These are phyloP conservation scores for Geotrichum klebahnii DNA, from an alignment of 1,139 yeast genomes.

Conservation along the genomic window DNA sequence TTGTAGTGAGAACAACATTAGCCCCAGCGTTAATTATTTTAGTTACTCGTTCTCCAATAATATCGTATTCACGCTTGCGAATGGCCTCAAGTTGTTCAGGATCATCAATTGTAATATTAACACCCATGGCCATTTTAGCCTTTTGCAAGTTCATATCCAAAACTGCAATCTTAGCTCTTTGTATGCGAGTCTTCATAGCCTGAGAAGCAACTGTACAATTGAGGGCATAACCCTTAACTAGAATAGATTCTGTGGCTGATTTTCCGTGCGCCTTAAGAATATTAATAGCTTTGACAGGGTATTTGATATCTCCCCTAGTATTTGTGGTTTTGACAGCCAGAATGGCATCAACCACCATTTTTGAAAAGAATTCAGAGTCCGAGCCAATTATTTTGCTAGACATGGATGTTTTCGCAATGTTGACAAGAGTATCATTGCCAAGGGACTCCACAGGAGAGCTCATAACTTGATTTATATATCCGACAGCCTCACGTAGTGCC, in stretches of 20 bases:
- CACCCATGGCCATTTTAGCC: slow-evolving; percentile 98
- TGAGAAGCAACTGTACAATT: slow-evolving; percentile 97
- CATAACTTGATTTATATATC: slow-evolving; percentile 80
- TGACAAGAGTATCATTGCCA: slow-evolving; percentile 71
- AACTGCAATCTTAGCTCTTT: slow-evolving; percentile 82
- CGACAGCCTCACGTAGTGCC: slow-evolving; percentile 86
- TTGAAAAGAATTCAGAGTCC: slow-evolving; percentile 84
- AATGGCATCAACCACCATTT: slow-evolving; percentile 93
- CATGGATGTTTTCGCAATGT: slow-evolving; percentile 96
- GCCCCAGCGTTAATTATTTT: slow-evolving; percentile 93
- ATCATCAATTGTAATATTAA: slow-evolving; percentile 92
- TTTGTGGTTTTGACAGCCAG: slow-evolving; percentile 90
- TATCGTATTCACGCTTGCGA: slow-evolving; percentile 89
- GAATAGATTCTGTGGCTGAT: slow-evolving; percentile 76
- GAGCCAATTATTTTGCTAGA: slow-evolving; percentile 95
- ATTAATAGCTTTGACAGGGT: slow-evolving; percentile 97
- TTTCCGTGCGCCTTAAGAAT: slow-evolving; percentile 95
- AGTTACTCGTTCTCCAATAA: slow-evolving; percentile 79
- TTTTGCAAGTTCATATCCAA: slow-evolving; percentile 92
- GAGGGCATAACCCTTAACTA: slow-evolving; percentile 91
- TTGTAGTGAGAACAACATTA: slow-evolving; percentile 91
- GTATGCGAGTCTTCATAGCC: slow-evolving; percentile 80
- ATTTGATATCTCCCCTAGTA: slow-evolving; percentile 79
- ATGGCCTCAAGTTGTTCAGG: slow-evolving; percentile 97
- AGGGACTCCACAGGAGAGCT: slow-evolving; percentile 75